A percentile compares a stretch with the other conserved stretches of the same genome.
phyloP scores from a whole-genome alignment of 148 eudicot species.

The Camellia granthamiana region DNA sequence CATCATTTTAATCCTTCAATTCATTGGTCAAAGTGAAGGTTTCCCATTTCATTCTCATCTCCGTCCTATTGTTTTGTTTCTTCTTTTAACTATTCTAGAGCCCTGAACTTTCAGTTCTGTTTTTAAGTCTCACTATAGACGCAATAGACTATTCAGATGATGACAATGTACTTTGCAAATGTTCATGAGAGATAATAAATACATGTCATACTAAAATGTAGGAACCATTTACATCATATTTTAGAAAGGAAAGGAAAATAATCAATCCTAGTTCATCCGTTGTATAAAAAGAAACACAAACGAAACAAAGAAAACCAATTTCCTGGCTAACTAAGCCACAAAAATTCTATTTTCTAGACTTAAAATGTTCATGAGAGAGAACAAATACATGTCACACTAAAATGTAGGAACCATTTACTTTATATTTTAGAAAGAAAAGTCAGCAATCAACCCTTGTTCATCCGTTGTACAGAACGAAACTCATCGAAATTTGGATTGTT shows the following conservation, averaged over 20 bases:
- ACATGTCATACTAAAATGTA: too few relatives aligned
- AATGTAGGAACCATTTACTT: not conserved
- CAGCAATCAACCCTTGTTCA: not conserved
- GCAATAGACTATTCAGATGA: not conserved
- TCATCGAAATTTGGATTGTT: constrained; percentile 55
- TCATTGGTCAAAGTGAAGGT: not conserved
- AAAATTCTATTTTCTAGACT: too few relatives aligned
- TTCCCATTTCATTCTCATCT: too few relatives aligned
- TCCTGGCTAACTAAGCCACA: too few relatives aligned
- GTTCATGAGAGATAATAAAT: not conserved
- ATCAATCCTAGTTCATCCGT: not conserved
- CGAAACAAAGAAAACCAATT: too few relatives aligned
- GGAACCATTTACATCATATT: not conserved
- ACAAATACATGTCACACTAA: not conserved
- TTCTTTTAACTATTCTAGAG: not conserved
- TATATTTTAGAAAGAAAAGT: not conserved
- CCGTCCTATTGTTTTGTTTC: not conserved
- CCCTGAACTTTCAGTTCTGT: constrained; percentile 4
- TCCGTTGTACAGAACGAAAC: constrained; percentile 45
- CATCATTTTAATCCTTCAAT: not conserved
- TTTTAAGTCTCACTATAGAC: not conserved
- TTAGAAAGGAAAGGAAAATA: not conserved
- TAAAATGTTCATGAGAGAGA: not conserved
- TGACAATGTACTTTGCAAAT: not conserved
- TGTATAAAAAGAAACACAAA: constrained; percentile 45